phyloP scores from a whole-genome alignment of 345 rosid species.

The Aquilaria sinensis region DNA sequence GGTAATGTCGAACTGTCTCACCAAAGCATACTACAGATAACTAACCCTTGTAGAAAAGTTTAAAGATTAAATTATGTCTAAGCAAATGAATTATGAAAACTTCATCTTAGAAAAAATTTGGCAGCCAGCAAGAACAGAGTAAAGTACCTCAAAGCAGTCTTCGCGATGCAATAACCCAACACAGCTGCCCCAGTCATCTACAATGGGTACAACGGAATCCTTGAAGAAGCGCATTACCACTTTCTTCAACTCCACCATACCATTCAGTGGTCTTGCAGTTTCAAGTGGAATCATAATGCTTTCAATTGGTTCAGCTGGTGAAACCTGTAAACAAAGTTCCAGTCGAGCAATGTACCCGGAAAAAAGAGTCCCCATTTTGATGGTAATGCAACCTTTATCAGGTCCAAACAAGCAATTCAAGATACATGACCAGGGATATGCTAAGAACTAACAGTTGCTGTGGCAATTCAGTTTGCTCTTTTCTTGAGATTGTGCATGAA shows the following conservation, averaged over 20 bases:
- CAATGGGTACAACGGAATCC: conserved; percentile 53
- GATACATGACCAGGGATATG: background rate
- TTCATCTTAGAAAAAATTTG: background rate
- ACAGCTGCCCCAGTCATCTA: conserved; percentile 67
- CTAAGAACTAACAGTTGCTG: conserved; percentile 3
- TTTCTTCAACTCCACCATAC: conserved; percentile 39
- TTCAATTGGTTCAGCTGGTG: conserved; percentile 50
- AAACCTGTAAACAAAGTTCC: conserved; percentile 31
- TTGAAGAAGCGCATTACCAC: conserved; percentile 58
- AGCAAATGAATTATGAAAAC: background rate
- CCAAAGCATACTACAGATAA: too few species aligned
- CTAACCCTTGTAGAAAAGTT: too few species aligned
- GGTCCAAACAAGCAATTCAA: background rate
- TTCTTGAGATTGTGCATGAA: background rate
- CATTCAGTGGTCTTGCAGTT: conserved; percentile 47
- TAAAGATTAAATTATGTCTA: too few species aligned
- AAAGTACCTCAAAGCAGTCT: conserved; percentile 57
- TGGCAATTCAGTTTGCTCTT: conserved; percentile 1
- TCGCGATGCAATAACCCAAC: conserved; percentile 68
- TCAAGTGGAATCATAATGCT: conserved; percentile 51
- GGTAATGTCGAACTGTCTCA: too few species aligned
- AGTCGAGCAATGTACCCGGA: background rate
- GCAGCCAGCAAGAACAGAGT: background rate
- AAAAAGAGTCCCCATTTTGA: background rate
- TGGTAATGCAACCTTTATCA: background rate